These are phyloP conservation scores for Friedmanniomyces simplex DNA, from an alignment of 495 filamentous ascomycete genomes.

Conservation along the genomic window DNA sequence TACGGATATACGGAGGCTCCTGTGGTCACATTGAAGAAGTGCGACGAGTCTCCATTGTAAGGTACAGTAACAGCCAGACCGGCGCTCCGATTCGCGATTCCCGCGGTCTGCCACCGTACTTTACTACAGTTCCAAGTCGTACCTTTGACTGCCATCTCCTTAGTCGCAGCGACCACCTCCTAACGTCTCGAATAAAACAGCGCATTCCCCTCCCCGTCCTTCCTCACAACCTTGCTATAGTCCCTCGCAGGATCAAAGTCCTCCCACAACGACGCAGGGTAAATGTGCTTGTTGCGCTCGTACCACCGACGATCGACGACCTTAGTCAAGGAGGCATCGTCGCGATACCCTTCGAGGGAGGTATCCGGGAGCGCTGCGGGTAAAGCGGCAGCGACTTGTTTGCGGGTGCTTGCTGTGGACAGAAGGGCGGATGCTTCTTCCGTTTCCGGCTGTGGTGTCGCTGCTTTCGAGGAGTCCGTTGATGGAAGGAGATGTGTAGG, in stretches of 20 bases:
- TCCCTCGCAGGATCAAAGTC: constrained; percentile 86
- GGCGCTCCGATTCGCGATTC: too few relatives aligned
- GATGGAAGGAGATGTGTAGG: constrained; percentile 6
- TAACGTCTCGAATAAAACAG: constrained; percentile 60
- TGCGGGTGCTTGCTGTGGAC: constrained; percentile 33
- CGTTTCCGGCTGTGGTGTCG: constrained; percentile 3
- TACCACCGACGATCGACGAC: constrained; percentile 97
- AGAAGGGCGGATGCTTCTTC: constrained; percentile 37
- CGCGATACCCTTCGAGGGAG: constrained; percentile 62
- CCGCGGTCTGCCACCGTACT: too few relatives aligned
- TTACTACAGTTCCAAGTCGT: too few relatives aligned
- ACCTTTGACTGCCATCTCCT: too few relatives aligned
- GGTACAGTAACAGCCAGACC: too few relatives aligned
- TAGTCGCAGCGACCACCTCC: too few relatives aligned
- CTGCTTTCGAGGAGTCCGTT: neutral
- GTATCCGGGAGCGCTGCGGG: constrained; percentile 19
- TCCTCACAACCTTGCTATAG: constrained; percentile 67
- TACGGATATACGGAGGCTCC: too few relatives aligned
- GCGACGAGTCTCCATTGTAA: too few relatives aligned
- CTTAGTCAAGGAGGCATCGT: constrained; percentile 79
- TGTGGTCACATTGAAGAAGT: too few relatives aligned
- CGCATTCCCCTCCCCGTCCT: constrained; percentile 78
- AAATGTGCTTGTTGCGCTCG: constrained; percentile 94
- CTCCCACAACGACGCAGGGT: constrained; percentile 90
- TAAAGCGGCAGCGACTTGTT: constrained; percentile 10